Conservation (phyloP, 805 yeast genomes). For the Metschnikowia kofuensis region DNA sequence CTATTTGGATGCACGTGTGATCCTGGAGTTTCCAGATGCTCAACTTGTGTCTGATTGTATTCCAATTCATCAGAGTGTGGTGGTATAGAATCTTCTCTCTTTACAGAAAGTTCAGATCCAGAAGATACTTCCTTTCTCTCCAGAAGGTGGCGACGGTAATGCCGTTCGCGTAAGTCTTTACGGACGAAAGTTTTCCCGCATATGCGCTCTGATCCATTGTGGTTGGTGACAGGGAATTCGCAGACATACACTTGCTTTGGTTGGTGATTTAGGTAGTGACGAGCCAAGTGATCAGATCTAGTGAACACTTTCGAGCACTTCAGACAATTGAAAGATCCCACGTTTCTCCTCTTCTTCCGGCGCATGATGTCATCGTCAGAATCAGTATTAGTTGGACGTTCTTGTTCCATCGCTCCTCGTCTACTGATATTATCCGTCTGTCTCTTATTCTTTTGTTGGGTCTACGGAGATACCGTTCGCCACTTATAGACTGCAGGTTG, state of each 20-base stretch:
- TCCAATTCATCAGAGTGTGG: too few species aligned
- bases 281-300: slow-evolving; percentile 60
- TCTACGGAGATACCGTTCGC: neutral
- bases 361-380: slow-evolving; percentile 3
- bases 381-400: too few species aligned
- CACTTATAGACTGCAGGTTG: neutral
- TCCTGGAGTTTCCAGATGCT: too few species aligned
- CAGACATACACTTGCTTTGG: slow-evolving; percentile 55
- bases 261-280: slow-evolving; percentile 62
- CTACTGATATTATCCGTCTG: too few species aligned
- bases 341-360: slow-evolving; percentile 15
- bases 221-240: slow-evolving; percentile 46
- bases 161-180: slow-evolving; percentile 49
- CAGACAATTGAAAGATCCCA: slow-evolving; percentile 42
- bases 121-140: slow-evolving; percentile 6
- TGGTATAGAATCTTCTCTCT: neutral
- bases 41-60: too few species aligned
- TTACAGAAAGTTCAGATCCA: neutral
- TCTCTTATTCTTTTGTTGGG: too few species aligned
- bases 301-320: slow-evolving; percentile 57
- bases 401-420: too few species aligned
- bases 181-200: slow-evolving; percentile 65
- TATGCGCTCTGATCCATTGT: slow-evolving; percentile 34
- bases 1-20: too few species aligned
- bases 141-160: slow-evolving; percentile 20